Base-by-base conservation (phyloP, 2,329 filamentous ascomycete species). In the Beauveria bassiana region DNA sequence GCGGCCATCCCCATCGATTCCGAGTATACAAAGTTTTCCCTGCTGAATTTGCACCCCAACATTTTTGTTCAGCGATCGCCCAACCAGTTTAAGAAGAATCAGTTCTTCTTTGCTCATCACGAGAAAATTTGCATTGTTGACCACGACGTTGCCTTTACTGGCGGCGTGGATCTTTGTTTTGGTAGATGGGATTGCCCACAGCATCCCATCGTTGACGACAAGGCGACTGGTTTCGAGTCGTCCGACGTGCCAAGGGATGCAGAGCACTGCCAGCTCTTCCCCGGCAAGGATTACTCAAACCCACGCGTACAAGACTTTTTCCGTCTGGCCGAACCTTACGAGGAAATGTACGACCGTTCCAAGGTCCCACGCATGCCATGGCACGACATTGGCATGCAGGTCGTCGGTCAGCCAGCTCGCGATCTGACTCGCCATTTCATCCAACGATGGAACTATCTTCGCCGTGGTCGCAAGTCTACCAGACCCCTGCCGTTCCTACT, bases 71-170 rank as follows among this genome's bases (percentile, higher is more conserved):
- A 98, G 71, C 83, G 95, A 69, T 98, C 95, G 3, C 95, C 95
- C 0, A 97, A 99, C 68, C 95, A 99, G 74, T 93, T 98, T 75
- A 90, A 96, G 70, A 96, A 99, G 76, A 98, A 98, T 69, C 96
- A 96, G 51, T 99, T 99, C 78, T 99, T 99, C 79, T 99, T 96
- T 81, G 95, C 95, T 1, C 95, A 99, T 71, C 95, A 99, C 75
- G 95, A 99, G 73, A 99, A 99, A 75, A 84, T 99, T n/a, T 93
- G 92, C 70, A 86, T 99, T 46, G 90, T 99, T 20, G 95, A 99
- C 71, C 95, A 98, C 70, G 95, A 93, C 59, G 86, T 98, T 55
- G 95, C 93, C 12, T 98, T 99, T 72, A 87, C 96, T 54, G 95
- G 95, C 63, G 95, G 95, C 42, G 91, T 99, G 64, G 95, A 99